These are phyloP conservation scores for Mucor lusitanicus DNA, from an alignment of 371 early-diverging fungal genomes.

Conservation along the genomic window DNA sequence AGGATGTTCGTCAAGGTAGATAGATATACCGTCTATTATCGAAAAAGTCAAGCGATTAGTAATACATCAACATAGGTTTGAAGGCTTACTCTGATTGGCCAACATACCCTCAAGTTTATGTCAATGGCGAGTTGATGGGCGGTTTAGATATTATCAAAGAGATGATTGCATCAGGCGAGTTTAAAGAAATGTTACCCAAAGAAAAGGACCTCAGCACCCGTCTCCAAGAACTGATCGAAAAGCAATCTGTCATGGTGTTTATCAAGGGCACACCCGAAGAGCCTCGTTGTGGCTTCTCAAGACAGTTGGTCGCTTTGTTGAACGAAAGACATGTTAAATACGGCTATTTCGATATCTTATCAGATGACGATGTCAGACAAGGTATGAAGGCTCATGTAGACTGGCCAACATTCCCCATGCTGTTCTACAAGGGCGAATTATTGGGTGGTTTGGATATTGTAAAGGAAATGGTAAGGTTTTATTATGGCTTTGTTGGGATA, in stretches of 20 bases:
- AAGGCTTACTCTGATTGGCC: constrained; percentile 91
- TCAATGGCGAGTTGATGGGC: constrained; percentile 86
- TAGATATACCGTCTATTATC: background rate
- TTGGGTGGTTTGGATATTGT: constrained; percentile 95
- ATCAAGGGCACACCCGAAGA: constrained; percentile 92
- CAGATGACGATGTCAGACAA: constrained; percentile 88
- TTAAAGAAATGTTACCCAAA: constrained; percentile 58
- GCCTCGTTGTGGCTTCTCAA: constrained; percentile 89
- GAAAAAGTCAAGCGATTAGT: background rate
- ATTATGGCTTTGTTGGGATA: background rate
- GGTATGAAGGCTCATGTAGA: constrained; percentile 59
- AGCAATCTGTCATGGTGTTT: constrained; percentile 83
- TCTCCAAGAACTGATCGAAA: constrained; percentile 68
- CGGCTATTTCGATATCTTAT: constrained; percentile 84
- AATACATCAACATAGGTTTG: constrained; percentile 45
- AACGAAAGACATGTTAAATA: constrained; percentile 72
- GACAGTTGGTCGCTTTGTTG: constrained; percentile 71
- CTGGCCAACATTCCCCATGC: constrained; percentile 65
- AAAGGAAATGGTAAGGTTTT: constrained; percentile 73
- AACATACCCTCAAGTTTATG: constrained; percentile 90
- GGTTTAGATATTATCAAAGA: constrained; percentile 93
- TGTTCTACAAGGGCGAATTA: constrained; percentile 92
- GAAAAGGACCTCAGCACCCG: constrained; percentile 76
- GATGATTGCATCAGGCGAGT: constrained; percentile 77
- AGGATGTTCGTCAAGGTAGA: constrained; percentile 82